These are phyloP conservation scores for Diaporthe destruens DNA, from an alignment of 2,329 filamentous ascomycete species.

Conservation along the genomic window DNA sequence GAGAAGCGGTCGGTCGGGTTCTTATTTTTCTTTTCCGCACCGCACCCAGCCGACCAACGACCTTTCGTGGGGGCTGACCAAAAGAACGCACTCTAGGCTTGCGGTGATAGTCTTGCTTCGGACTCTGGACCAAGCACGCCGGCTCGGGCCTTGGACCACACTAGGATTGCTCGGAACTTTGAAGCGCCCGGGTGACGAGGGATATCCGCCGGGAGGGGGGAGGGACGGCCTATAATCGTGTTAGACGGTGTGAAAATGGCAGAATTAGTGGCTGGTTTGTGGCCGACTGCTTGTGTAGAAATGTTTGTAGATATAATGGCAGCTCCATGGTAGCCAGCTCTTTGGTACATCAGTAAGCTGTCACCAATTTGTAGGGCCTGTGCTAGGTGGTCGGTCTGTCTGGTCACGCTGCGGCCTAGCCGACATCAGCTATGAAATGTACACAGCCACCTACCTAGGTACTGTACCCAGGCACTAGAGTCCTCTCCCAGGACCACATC, in stretches of 20 bases:
- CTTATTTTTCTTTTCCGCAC: slow-evolving; percentile 73
- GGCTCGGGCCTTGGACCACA: neutral
- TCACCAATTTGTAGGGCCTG: neutral
- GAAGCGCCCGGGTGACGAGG: neutral
- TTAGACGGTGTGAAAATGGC: neutral
- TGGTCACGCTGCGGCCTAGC: neutral
- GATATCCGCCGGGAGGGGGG: no score
- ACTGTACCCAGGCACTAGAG: no score
- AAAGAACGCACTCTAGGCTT: neutral
- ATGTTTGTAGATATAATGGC: neutral
- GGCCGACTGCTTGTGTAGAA: no score
- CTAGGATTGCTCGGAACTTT: neutral
- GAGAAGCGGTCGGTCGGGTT: slow-evolving; percentile 2
- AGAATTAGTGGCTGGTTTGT: neutral
- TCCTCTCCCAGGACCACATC: no score
- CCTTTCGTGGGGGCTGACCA: slow-evolving; percentile 50
- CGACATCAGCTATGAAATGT: no score
- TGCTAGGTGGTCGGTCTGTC: neutral
- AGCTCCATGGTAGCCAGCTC: neutral
- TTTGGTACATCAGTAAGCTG: neutral
- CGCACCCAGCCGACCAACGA: slow-evolving; percentile 79
- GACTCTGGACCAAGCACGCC: neutral
- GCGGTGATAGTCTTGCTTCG: no score
- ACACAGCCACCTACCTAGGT: no score
- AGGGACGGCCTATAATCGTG: no score